A percentile compares a stretch with the other conserved stretches of the same genome.
Conservation (phyloP, 495 filamentous ascomycete genomes). For the Lepidopterella palustris region DNA sequence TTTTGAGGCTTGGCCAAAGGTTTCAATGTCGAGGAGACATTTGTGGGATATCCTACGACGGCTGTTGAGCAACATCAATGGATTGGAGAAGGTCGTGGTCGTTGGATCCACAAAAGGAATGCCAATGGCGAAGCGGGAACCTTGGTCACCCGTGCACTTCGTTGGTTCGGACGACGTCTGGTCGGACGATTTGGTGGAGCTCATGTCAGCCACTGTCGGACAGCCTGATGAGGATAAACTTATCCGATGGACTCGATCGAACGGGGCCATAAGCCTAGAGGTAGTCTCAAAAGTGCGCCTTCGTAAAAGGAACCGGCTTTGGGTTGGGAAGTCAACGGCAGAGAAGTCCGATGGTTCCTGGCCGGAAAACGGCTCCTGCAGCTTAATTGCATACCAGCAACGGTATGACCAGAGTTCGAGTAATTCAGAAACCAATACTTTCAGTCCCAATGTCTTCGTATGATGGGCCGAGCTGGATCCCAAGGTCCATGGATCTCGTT, state of each 20-base stretch:
- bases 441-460: slow-evolving; percentile 54
- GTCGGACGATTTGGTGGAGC: slow-evolving; percentile 14
- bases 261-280: slow-evolving; percentile 13
- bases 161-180: slow-evolving; percentile 22
- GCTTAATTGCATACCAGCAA: slow-evolving; percentile 15
- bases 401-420: background rate
- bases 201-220: slow-evolving; percentile 16
- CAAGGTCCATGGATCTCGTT: slow-evolving; percentile 97
- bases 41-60: slow-evolving; percentile 19
- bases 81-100: slow-evolving; percentile 16
- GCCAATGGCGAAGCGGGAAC: slow-evolving; percentile 13
- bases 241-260: slow-evolving; percentile 14
- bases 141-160: slow-evolving; percentile 23
- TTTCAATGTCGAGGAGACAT: slow-evolving; percentile 14
- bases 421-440: background rate
- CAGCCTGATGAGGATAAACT: slow-evolving; percentile 9
- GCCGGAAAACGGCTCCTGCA: slow-evolving; percentile 21
- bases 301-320: background rate
- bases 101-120: slow-evolving; percentile 12
- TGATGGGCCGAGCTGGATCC: slow-evolving; percentile 89
- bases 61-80: slow-evolving; percentile 10
- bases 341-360: slow-evolving; percentile 5
- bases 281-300: slow-evolving; percentile 13
- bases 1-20: slow-evolving; percentile 15
- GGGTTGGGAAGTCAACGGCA: background rate